Conservation (phyloP, 345 rosid species). For the Mercurialis annua region DNA sequence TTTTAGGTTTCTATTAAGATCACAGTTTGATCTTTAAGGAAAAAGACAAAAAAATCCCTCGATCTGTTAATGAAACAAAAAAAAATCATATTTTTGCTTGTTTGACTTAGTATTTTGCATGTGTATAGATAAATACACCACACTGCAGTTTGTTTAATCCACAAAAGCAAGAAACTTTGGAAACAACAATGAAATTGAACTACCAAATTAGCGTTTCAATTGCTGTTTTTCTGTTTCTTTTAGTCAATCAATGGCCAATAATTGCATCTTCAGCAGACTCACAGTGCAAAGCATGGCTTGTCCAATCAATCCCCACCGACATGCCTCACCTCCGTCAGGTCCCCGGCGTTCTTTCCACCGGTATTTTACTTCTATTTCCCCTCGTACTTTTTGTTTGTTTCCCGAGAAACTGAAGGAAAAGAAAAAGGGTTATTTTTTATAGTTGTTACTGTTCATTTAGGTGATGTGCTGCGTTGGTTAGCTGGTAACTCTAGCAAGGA, state of each 20-base stretch:
- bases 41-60: no score
- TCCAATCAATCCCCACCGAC: conserved; percentile 88
- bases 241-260: conserved; percentile 25
- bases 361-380: conserved; percentile 26
- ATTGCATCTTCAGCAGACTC: conserved; percentile 22
- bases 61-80: no score
- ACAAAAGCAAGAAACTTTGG: not conserved
- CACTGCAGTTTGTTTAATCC: no score
- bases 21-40: no score
- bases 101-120: no score
- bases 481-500: conserved; percentile 61
- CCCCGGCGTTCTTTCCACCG: conserved; percentile 75
- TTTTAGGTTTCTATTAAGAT: no score
- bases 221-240: conserved; percentile 20
- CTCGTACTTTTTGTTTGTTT: not conserved
- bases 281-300: conserved; percentile 84
- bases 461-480: conserved; percentile 76
- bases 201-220: not conserved
- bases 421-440: not conserved
- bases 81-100: no score
- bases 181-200: not conserved
- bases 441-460: conserved; percentile 22
- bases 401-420: not conserved
- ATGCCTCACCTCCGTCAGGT: conserved; percentile 70
- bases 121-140: no score